Evolutionary conservation across 768 basidiomycete species (phyloP).

Genomic region (Holtermanniella nyarrowii): DNA sequence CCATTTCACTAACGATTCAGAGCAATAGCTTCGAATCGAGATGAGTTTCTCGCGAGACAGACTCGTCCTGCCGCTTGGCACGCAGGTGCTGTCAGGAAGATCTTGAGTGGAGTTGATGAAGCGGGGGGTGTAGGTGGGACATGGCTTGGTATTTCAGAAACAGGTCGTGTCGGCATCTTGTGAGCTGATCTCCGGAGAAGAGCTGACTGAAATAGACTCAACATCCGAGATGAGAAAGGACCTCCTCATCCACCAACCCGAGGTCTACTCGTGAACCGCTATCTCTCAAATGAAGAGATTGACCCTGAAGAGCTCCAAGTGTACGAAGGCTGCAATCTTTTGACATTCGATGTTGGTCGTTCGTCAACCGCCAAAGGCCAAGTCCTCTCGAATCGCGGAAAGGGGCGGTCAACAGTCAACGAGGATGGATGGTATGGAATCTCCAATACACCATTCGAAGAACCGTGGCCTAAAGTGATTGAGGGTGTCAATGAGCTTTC

Average conservation of each 20-base stretch:
- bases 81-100: not conserved
- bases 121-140: constrained; percentile 33
- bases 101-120: constrained; percentile 36
- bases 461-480: constrained; percentile 40
- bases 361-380: not conserved
- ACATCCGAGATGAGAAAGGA: constrained; percentile 12
- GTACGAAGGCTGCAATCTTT: constrained; percentile 42
- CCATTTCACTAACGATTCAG: constrained; percentile 7
- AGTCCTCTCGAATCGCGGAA: not conserved
- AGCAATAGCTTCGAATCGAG: constrained; percentile 41
- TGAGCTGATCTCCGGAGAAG: constrained; percentile 12
- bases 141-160: constrained; percentile 40
- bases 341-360: constrained; percentile 34
- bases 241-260: constrained; percentile 21
- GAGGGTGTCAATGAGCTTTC: constrained; percentile 27
- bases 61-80: constrained; percentile 37
- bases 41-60: constrained; percentile 40
- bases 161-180: constrained; percentile 25
- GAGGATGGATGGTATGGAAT: constrained; percentile 12
- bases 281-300: too few species aligned
- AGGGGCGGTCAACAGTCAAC: not conserved
- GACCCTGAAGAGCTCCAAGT: too few species aligned
- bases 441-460: constrained; percentile 25
- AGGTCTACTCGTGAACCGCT: constrained; percentile 35
- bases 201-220: constrained; percentile 20